These are phyloP conservation scores for Clarireedia homoeocarpa DNA, from an alignment of 2,329 filamentous ascomycete genomes.

Conservation along the genomic window DNA sequence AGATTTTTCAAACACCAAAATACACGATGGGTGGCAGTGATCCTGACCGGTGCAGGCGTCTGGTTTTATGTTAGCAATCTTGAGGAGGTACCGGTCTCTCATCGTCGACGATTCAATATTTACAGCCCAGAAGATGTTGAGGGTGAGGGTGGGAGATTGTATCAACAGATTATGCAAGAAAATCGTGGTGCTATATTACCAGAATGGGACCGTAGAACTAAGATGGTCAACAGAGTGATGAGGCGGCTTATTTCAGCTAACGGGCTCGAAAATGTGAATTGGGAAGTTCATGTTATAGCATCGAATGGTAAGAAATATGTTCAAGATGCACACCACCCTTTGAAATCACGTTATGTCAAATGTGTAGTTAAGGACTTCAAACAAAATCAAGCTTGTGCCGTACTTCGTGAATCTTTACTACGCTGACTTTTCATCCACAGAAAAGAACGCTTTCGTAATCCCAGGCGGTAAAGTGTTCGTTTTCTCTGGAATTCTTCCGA, in stretches of 20 bases:
- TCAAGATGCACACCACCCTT: no score
- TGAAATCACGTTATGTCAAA: no score
- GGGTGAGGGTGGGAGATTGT: slow-evolving; percentile 43
- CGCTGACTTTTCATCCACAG: slow-evolving; percentile 10
- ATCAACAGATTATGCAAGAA: slow-evolving; percentile 48
- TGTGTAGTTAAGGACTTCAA: no score
- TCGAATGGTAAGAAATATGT: slow-evolving; percentile 36
- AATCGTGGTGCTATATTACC: slow-evolving; percentile 46
- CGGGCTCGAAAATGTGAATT: slow-evolving; percentile 49
- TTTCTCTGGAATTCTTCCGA: slow-evolving; percentile 61
- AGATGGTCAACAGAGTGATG: slow-evolving; percentile 57
- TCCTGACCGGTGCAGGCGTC: slow-evolving; percentile 33
- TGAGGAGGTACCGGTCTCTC: slow-evolving; percentile 65
- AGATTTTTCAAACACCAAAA: slow-evolving; percentile 30
- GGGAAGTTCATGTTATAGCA: slow-evolving; percentile 72
- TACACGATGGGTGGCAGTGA: slow-evolving; percentile 27
- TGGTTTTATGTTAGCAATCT: slow-evolving; percentile 60
- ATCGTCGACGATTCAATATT: slow-evolving; percentile 66
- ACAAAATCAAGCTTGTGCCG: no score
- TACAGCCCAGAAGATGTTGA: slow-evolving; percentile 49
- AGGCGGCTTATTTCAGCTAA: slow-evolving; percentile 57
- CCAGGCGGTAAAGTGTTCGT: slow-evolving; percentile 77
- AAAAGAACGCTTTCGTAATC: slow-evolving; percentile 67
- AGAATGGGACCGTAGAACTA: slow-evolving; percentile 47
- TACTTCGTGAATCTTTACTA: not conserved